phyloP scores from a whole-genome alignment of 495 filamentous ascomycete species.

The Penicillium maclennaniae region DNA sequence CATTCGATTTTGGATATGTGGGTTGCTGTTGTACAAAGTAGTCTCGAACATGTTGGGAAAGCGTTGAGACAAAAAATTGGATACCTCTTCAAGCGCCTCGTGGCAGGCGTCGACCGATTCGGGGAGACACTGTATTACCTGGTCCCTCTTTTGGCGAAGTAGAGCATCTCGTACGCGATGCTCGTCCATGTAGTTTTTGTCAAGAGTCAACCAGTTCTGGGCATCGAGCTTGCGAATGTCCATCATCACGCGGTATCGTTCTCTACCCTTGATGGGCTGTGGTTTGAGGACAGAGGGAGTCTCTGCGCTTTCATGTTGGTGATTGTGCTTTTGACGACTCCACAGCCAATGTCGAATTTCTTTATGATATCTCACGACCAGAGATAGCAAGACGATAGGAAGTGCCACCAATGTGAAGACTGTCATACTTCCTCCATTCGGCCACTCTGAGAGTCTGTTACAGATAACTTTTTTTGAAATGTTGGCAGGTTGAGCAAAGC shows the following conservation, averaged over 20 bases:
- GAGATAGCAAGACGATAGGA: slow-evolving; percentile 37
- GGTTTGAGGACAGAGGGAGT: slow-evolving; percentile 36
- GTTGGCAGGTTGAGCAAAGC: background rate
- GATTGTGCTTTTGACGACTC: slow-evolving; percentile 7
- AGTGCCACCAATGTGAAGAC: slow-evolving; percentile 33
- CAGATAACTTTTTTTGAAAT: background rate
- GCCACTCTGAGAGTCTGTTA: slow-evolving; percentile 4
- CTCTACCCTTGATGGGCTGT: slow-evolving; percentile 43
- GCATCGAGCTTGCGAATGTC: slow-evolving; percentile 50
- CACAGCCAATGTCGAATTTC: slow-evolving; percentile 20
- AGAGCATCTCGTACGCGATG: slow-evolving; percentile 43
- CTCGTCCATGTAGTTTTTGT: slow-evolving; percentile 49
- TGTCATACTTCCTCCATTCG: slow-evolving; percentile 30
- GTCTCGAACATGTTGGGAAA: slow-evolving; percentile 46
- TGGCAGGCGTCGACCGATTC: slow-evolving; percentile 48
- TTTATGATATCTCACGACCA: slow-evolving; percentile 43
- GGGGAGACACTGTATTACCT: slow-evolving; percentile 49
- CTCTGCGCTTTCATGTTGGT: slow-evolving; percentile 6
- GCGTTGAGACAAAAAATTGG: slow-evolving; percentile 46
- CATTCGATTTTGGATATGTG: slow-evolving; percentile 43
- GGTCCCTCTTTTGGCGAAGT: slow-evolving; percentile 34
- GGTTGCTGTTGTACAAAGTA: slow-evolving; percentile 24
- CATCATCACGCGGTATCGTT: slow-evolving; percentile 50
- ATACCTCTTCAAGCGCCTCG: slow-evolving; percentile 49
- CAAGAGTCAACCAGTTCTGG: slow-evolving; percentile 53